These are phyloP conservation scores for Cordyceps militaris DNA, from an alignment of 2,329 filamentous ascomycete species.

Conservation along the genomic window DNA sequence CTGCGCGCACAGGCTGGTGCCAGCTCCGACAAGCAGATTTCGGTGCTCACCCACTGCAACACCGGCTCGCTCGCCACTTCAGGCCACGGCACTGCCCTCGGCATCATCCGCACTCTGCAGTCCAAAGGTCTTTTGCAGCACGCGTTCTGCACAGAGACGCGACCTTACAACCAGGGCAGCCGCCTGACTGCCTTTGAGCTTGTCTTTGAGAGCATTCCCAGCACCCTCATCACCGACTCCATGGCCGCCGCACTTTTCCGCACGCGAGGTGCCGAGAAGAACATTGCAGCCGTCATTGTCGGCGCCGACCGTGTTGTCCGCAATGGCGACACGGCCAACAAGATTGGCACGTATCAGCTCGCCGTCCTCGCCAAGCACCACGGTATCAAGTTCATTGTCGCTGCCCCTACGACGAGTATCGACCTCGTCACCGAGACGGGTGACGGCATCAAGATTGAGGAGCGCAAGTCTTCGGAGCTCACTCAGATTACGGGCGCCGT, in stretches of 20 bases:
- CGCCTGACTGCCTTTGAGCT: conserved; percentile 92
- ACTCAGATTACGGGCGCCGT: conserved; percentile 76
- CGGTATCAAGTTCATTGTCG: conserved; percentile 88
- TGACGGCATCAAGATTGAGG: conserved; percentile 79
- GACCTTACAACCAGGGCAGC: conserved; percentile 96
- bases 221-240: conserved; percentile 88
- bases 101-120: conserved; percentile 82
- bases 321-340: conserved; percentile 97
- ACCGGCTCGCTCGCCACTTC: conserved; percentile 95
- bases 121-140: conserved; percentile 60
- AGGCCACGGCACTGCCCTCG: conserved; percentile 92
- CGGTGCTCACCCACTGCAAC: conserved; percentile 96
- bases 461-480: conserved; percentile 74
- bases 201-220: conserved; percentile 86
- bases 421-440: conserved; percentile 76
- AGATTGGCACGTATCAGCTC: conserved; percentile 91
- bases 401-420: conserved; percentile 89
- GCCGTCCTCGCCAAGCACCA: conserved; percentile 87
- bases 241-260: conserved; percentile 86
- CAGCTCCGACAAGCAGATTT: conserved; percentile 46
- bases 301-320: conserved; percentile 92
- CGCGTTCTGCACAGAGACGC: conserved; percentile 93
- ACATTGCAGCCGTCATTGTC: conserved; percentile 82
- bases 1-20: conserved; percentile 54
- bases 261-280: conserved; percentile 52